Percentiles rank a stretch among this genome's conserved stretches.
Conservation (phyloP, 2,329 filamentous ascomycete species). For the Ceratocystis ficicola region DNA sequence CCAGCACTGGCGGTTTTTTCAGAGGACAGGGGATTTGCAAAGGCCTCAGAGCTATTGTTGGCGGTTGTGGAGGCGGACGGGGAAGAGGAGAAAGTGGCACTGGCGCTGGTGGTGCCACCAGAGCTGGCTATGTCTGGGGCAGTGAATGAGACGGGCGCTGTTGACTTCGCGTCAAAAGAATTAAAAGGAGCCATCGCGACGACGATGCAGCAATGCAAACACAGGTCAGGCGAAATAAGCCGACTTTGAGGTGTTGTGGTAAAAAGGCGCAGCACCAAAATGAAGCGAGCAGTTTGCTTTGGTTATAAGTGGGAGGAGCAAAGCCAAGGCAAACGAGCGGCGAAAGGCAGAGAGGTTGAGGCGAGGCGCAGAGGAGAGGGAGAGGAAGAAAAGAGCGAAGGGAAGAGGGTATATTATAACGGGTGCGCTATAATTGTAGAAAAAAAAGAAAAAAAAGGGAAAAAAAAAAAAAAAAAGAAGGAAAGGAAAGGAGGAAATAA, state of each 20-base stretch:
- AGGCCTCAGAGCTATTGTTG: not conserved
- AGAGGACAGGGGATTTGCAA: not conserved
- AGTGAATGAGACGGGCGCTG: not conserved
- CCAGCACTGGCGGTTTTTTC: slow-evolving; percentile 2
- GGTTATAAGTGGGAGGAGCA: not conserved
- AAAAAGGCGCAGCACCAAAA: not conserved
- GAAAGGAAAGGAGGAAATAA: not conserved
- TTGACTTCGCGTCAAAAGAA: not conserved
- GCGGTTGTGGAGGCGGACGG: not conserved
- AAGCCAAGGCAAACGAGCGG: not conserved
- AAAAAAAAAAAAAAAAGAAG: not conserved
- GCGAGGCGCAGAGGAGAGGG: not conserved
- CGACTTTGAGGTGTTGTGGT: not conserved
- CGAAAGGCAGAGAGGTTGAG: not conserved
- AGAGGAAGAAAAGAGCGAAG: not conserved
- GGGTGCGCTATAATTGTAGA: slow-evolving; percentile 1
- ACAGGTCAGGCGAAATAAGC: not conserved
- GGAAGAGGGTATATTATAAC: not conserved
- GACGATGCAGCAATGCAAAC: not conserved
- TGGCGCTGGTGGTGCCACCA: not conserved
- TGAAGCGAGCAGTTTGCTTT: not conserved
- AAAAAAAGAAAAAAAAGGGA: not conserved
- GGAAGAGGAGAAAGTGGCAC: not conserved
- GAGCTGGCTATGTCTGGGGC: not conserved
- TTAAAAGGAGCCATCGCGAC: slow-evolving; percentile 7